Evolutionary conservation across 805 yeast species (phyloP).

Genomic region (Lipomyces orientalis): DNA sequence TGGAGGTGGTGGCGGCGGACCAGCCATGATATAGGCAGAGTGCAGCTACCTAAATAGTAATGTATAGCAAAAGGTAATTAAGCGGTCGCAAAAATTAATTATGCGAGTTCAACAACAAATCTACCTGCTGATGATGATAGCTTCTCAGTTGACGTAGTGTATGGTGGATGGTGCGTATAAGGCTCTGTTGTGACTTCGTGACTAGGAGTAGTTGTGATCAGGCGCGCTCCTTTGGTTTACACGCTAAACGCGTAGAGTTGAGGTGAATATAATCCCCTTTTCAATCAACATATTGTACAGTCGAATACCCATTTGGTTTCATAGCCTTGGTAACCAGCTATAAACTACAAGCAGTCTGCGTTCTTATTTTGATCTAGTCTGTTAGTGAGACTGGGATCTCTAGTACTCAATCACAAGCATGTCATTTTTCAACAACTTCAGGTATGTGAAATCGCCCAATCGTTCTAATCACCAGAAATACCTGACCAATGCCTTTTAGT

Average conservation of each 20-base stretch:
- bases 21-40: conserved; percentile 20
- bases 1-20: conserved; percentile 38
- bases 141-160: neutral
- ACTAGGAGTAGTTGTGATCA: too few relatives aligned
- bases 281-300: neutral
- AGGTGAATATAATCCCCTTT: neutral
- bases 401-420: conserved; percentile 21
- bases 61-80: neutral
- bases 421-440: conserved; percentile 46
- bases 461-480: neutral
- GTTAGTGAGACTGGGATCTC: neutral
- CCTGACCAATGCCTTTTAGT: conserved; percentile 4
- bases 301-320: neutral
- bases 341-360: neutral
- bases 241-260: neutral
- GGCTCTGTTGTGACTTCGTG: too few relatives aligned
- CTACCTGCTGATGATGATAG: neutral
- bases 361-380: neutral
- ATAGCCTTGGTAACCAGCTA: neutral
- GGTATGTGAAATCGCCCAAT: conserved; percentile 37
- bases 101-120: neutral
- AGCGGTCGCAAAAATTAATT: neutral
- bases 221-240: too few relatives aligned
- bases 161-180: too few relatives aligned
- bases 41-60: neutral